A percentile compares a stretch with the other conserved stretches of the same genome.
Evolutionary conservation across 306 rosid species (phyloP).

Genomic region (Psophocarpus tetragonolobus): DNA sequence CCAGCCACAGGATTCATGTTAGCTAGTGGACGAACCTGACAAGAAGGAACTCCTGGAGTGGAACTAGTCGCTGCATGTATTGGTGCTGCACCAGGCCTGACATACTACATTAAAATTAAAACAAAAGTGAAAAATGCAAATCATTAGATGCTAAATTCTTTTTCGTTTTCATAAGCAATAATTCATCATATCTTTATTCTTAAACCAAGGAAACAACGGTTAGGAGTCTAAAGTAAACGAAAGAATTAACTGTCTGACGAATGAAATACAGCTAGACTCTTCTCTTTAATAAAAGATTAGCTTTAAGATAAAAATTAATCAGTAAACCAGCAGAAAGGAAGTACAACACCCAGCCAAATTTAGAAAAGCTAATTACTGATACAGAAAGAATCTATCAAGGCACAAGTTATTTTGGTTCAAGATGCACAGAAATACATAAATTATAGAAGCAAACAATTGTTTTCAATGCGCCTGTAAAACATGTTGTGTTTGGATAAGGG

Average conservation of each 20-base stretch:
- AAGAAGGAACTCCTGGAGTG: slow-evolving; percentile 73
- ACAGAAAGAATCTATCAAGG: neutral
- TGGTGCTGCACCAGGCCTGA: slow-evolving; percentile 95
- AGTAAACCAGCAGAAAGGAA: neutral
- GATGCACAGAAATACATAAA: neutral
- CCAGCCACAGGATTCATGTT: slow-evolving; percentile 83
- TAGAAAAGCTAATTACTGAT: slow-evolving; percentile 8
- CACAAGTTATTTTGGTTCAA: neutral
- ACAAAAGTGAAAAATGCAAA: slow-evolving; percentile 16
- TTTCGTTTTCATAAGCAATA: slow-evolving; percentile 36
- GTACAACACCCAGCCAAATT: neutral
- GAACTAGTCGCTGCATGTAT: slow-evolving; percentile 64
- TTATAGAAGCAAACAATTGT: neutral
- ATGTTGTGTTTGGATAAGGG: too few species aligned
- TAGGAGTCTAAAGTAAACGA: neutral
- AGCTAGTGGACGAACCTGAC: slow-evolving; percentile 82
- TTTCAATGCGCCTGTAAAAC: neutral
- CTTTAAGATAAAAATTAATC: slow-evolving; percentile 14
- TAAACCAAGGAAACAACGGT: slow-evolving; percentile 9
- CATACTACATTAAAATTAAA: slow-evolving; percentile 83
- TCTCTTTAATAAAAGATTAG: slow-evolving; percentile 12
- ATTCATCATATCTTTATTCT: slow-evolving; percentile 16
- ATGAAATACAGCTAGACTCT: slow-evolving; percentile 1
- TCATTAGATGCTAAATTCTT: neutral
- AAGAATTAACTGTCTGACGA: slow-evolving; percentile 1